A percentile compares a stretch with the other conserved stretches of the same genome.
Conservation (phyloP, 352 stramenopile genomes). For the Lagenidium sp. region DNA sequence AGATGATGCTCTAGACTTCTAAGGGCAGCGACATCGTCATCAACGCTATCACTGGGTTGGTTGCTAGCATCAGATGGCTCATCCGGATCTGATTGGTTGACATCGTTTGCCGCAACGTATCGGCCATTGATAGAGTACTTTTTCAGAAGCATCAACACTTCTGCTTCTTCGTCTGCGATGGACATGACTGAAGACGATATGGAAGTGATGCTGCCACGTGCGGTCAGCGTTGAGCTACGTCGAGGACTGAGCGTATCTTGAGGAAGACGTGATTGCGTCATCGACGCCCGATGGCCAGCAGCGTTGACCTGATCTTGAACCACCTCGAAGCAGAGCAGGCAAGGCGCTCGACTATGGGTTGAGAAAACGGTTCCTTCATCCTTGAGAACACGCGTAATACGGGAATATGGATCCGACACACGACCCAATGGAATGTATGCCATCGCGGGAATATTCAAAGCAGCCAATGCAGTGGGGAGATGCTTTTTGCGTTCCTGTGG, state of each 20-base stretch:
- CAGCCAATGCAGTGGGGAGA: conserved; percentile 31
- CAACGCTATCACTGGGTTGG: too few relatives aligned
- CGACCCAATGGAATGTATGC: conserved; percentile 67
- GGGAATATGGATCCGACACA: conserved; percentile 57
- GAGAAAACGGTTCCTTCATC: conserved; percentile 78
- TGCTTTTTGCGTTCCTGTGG: conserved; percentile 56
- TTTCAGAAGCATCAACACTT: conserved; percentile 38
- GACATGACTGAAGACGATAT: conserved; percentile 14
- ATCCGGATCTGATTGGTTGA: too few relatives aligned
- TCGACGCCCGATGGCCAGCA: conserved; percentile 25
- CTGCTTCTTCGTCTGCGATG: conserved; percentile 28
- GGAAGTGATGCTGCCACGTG: conserved; percentile 8
- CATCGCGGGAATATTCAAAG: conserved; percentile 49
- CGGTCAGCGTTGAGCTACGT: neutral
- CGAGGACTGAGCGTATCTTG: neutral
- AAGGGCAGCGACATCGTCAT: too few relatives aligned
- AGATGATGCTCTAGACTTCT: too few relatives aligned
- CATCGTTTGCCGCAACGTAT: conserved; percentile 23
- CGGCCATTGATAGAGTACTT: conserved; percentile 58
- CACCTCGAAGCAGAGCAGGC: conserved; percentile 71
- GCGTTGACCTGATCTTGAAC: conserved; percentile 68
- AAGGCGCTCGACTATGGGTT: conserved; percentile 66
- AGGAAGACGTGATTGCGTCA: conserved; percentile 3
- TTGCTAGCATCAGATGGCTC: too few relatives aligned
- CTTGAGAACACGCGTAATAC: conserved; percentile 51